Base-by-base conservation (phyloP, 805 yeast genomes). In the Ogataea saltuana region DNA sequence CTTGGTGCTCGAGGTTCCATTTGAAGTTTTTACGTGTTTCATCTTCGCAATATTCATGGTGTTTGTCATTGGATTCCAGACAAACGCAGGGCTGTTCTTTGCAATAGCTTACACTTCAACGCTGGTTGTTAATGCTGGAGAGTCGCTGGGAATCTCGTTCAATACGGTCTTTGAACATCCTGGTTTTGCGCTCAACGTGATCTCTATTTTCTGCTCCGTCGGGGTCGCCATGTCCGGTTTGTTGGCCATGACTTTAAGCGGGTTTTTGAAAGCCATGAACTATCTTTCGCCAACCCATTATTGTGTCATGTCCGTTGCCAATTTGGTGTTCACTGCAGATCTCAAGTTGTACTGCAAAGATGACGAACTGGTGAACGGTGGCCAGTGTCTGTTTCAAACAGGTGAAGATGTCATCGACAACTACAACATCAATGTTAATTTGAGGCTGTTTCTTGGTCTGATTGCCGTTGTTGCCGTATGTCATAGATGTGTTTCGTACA, bases 191-290 rank as follows among this genome's bases (percentile, higher is more conserved):
- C 81, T 86, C 13, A 86, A 85, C 58, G 64, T 85, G 3, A 79
- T 88, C 26, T 76, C 90, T 0, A 73, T 80, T 7, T 59, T 85
- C 21, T 66, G 85, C 40, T 78, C 88, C 2, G 65, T 87, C 38
- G 93, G 91, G 5, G 78, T 85, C 4, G 78, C 85, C 52, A 85
- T 88, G 93, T 85, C 88, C 1, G 97, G 96, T 3, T 68, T 89
- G 9, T 73, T 88, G 81, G 84, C 96, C 0, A 67, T 87, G 54
- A 71, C 81, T n/a, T 78, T 88, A 83, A 85, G 84, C 19, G 66
- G 64, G 2, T 80, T 88, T 36, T 71, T 88, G 56, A 71, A 72
- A 49, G 95, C 81, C 0, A 64, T 85, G 58, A 88, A 87, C 61
- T 88, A 80, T 63, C 53, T 85, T n/a, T 83, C 83, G 40, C 96